Evolutionary conservation across 345 rosid species (phyloP).

Genomic region (Excoecaria cochinchinensis): DNA sequence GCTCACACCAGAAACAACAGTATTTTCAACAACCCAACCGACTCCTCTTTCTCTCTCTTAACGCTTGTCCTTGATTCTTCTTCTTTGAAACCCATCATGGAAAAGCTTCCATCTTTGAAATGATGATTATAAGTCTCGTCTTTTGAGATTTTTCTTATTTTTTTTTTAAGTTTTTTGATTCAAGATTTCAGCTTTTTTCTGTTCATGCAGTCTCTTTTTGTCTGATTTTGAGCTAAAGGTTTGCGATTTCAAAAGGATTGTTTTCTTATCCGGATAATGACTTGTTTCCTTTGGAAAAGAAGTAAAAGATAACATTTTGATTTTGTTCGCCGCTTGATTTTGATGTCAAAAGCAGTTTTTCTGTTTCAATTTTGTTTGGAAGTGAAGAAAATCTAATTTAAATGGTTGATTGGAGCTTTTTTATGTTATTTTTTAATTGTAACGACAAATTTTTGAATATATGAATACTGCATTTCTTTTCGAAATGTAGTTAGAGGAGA

Average conservation of each 20-base stretch:
- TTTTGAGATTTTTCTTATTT: background rate
- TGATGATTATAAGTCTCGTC: background rate
- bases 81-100: background rate
- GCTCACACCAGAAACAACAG: slow-evolving; percentile 17
- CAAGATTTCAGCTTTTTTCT: slow-evolving; percentile 1
- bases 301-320: background rate
- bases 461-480: background rate
- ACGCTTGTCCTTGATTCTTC: background rate
- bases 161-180: background rate
- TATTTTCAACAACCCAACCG: slow-evolving; percentile 26
- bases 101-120: slow-evolving; percentile 7
- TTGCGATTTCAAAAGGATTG: slow-evolving; percentile 18
- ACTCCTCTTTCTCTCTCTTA: slow-evolving; percentile 13
- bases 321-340: background rate
- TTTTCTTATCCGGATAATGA: background rate
- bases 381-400: background rate
- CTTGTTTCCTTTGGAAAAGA: background rate
- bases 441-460: background rate
- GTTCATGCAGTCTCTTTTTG: slow-evolving; percentile 11
- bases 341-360: slow-evolving; percentile 12
- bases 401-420: background rate
- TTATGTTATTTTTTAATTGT: background rate
- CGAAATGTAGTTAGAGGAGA: slow-evolving; percentile 36
- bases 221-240: slow-evolving; percentile 26
- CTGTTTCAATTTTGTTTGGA: background rate